Evolutionary conservation across 139 green algal species (phyloP), one percentile per base, ranked within the genome.

Genomic region (Asterochloris erici): DNA sequence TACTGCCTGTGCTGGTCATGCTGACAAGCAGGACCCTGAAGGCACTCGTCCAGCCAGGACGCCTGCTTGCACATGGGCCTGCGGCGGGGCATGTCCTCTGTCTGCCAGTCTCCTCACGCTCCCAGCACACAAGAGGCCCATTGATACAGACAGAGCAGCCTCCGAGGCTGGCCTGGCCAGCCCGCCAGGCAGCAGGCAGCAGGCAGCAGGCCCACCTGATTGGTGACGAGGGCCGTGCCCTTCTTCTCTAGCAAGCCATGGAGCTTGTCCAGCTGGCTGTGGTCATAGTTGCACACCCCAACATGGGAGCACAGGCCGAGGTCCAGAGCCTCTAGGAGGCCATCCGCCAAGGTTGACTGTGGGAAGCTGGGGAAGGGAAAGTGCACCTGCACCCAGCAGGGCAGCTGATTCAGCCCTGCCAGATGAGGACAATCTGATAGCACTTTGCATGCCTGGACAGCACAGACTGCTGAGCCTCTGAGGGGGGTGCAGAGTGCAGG

Each of bases 281-380:
- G 29, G 61, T 87, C 83, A 79, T 88, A 91, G 74, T 91, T 90
- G 81, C 83, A 89, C 61, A 91, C 85, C 12, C 88, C 88, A 29
- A 91, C 85, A 74, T 85, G 79, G 16, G 26, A 64, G n/a, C 69
- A 27, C 60, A 87, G 75, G 28, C 84, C 84, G 16, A 66, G 12
- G 21, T 84, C 79, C 28, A 83, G 13, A 11, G 84, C 84, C 68
- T 87, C 74, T 75, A 68, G 64, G 1, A 87, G 28, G 0, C 63
- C 85, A 61, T 86, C 80, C 16, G 82, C 78, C 68, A 88, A 73
- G 14, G 82, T 79, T 14, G 74, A 29, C 78, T 88, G 82, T 15
- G 68, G 47, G 60, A 79, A 88, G 9, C 80, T 68, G 23, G 82
- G 82, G 26, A 86, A 81, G 10, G 85, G 85, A 23, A 89, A 89